Evolutionary conservation across 805 yeast species (phyloP), one percentile per base, ranked within the genome.

Genomic region (Wickerhamiella occidentalis): DNA sequence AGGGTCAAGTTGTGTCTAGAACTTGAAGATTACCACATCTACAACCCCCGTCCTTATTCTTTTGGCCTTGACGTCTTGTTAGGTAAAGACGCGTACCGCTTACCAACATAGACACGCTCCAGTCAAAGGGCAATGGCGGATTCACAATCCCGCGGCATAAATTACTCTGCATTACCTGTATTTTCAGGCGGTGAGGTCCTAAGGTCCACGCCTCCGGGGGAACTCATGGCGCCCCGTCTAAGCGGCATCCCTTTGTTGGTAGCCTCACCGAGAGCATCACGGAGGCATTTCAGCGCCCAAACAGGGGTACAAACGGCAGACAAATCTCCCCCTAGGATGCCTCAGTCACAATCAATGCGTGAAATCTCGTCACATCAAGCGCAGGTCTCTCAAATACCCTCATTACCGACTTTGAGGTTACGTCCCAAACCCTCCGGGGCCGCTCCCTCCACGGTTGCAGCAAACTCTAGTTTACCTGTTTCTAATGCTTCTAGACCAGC

Each of bases 181-280:
- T 47, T 47, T 19, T 37, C 43, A 6, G 49, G 41, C 33, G 11
- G 40, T 15, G 45, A 38, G 29, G 23, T 13, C 13, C 30, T 21
- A 13, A 33, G 41, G 17, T 28, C 36, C 17, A 15, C 40, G 21
- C 46, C 37, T 8, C 41, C 47, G 15, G 40, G 51, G 22, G 47
- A 41, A 25, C 38, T 48, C 17, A 30, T 23, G 47, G 43, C 47
- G 17, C 51, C 51, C 22, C 51, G 42, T 6, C 36, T 35, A 17
- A 40, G 46, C 12, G 47, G 43, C 17, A 48, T 48, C 19, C 51
- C 51, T 17, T 30, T 41, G 43, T 45, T 48, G 25, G 47, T 37
- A 13, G 36, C 33, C 38, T 11, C 43, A 15, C 44, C 44, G n/a
- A 11, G 30, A 30, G 25, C 41, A 17, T 19, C 28, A 1, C 42